Evolutionary conservation across 2,329 filamentous ascomycete genomes (phyloP).

Genomic region (Hymenoscyphus repandus): DNA sequence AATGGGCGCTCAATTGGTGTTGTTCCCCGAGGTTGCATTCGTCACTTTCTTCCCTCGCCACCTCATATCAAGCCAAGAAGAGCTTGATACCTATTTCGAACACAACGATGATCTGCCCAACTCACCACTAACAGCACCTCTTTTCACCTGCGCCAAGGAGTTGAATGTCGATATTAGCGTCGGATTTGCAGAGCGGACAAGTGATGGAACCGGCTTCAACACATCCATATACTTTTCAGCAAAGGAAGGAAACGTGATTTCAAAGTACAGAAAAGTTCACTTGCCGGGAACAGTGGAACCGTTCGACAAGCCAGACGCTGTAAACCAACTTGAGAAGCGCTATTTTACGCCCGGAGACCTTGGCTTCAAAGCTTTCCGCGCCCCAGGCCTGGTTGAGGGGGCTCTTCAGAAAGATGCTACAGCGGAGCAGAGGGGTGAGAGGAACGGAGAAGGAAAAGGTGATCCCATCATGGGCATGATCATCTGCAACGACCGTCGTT

Average conservation of each 20-base stretch:
- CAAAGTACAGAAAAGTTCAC: slow-evolving; percentile 52
- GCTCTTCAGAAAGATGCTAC: slow-evolving; percentile 32
- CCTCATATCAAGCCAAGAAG: slow-evolving; percentile 39
- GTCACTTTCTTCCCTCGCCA: slow-evolving; percentile 53
- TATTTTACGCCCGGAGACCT: slow-evolving; percentile 49
- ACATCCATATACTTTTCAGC: slow-evolving; percentile 47
- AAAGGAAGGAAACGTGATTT: slow-evolving; percentile 36
- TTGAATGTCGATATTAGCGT: slow-evolving; percentile 46
- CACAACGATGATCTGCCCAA: slow-evolving; percentile 37
- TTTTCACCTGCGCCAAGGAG: slow-evolving; percentile 44
- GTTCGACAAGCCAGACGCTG: slow-evolving; percentile 40
- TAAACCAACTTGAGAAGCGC: slow-evolving; percentile 51
- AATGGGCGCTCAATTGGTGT: slow-evolving; percentile 42
- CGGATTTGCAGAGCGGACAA: slow-evolving; percentile 46
- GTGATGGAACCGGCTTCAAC: slow-evolving; percentile 44
- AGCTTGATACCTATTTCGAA: slow-evolving; percentile 47
- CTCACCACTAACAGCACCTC: slow-evolving; percentile 39
- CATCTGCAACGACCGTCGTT: slow-evolving; percentile 51
- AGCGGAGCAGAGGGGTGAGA: slow-evolving; percentile 10
- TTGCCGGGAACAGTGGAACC: slow-evolving; percentile 49
- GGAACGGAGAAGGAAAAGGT: slow-evolving; percentile 30
- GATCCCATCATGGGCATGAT: slow-evolving; percentile 50
- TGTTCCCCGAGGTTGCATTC: slow-evolving; percentile 50
- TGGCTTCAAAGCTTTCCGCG: slow-evolving; percentile 49
- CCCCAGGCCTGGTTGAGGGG: slow-evolving; percentile 38